Evolutionary conservation across 441 rosid species (phyloP).

Genomic region (Capsella rubella): DNA sequence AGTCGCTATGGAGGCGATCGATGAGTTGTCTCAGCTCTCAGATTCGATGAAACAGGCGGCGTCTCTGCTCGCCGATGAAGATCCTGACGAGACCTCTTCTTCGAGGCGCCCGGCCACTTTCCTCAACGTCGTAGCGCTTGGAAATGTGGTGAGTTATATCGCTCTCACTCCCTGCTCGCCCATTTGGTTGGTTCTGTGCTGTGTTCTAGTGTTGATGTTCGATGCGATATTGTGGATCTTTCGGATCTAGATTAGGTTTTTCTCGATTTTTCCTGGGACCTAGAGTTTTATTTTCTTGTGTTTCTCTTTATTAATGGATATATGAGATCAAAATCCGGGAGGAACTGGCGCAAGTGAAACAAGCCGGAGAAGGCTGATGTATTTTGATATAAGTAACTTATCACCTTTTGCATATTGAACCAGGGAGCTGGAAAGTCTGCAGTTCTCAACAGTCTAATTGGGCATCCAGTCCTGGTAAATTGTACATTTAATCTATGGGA

Average conservation of each 20-base stretch:
- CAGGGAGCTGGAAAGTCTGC: conserved; percentile 90
- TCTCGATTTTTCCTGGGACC: conserved; percentile 3
- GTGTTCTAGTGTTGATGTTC: conserved; percentile 30
- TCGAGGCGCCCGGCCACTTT: conserved; percentile 61
- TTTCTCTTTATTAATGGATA: not conserved
- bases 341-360: not conserved
- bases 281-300: conserved; percentile 6
- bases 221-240: conserved; percentile 16
- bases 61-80: conserved; percentile 81
- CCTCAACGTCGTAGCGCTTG: conserved; percentile 80
- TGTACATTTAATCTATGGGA: conserved; percentile 20
- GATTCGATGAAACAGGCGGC: conserved; percentile 82
- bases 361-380: conserved; percentile 22
- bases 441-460: conserved; percentile 69
- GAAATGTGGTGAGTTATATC: conserved; percentile 69
- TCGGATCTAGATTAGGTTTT: conserved; percentile 32
- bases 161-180: not conserved
- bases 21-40: conserved; percentile 68
- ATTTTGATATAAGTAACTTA: conserved; percentile 19
- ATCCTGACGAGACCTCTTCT: conserved; percentile 66
- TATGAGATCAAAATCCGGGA: conserved; percentile 4
- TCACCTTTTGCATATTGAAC: conserved; percentile 39
- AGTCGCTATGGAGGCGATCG: conserved; percentile 78
- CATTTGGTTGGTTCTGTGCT: conserved; percentile 27
- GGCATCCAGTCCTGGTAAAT: conserved; percentile 81